phyloP scores from a whole-genome alignment of 2,329 filamentous ascomycete species.

The Paecilomyces sp. region DNA sequence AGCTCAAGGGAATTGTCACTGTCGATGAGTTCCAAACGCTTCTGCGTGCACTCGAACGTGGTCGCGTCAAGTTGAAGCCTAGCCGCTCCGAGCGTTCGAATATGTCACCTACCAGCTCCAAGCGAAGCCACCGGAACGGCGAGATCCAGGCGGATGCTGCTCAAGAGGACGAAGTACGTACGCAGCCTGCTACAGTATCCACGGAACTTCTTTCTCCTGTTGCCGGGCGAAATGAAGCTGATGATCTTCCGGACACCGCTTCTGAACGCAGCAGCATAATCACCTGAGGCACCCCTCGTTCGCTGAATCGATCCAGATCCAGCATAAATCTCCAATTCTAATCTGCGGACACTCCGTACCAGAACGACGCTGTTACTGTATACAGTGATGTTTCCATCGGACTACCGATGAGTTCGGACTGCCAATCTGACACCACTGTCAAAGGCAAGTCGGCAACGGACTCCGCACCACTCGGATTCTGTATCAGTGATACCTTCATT shows the following conservation, averaged over 20 bases:
- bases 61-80: slow-evolving; percentile 26
- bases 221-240: background rate
- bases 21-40: slow-evolving; percentile 25
- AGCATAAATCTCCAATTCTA: background rate
- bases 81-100: slow-evolving; percentile 23
- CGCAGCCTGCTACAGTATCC: slow-evolving; percentile 16
- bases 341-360: background rate
- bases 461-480: background rate
- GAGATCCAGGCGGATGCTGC: slow-evolving; percentile 8
- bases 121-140: slow-evolving; percentile 13
- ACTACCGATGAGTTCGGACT: background rate
- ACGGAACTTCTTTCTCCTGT: slow-evolving; percentile 15
- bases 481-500: background rate
- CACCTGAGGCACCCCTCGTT: background rate
- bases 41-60: slow-evolving; percentile 28
- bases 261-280: slow-evolving; percentile 1
- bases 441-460: background rate
- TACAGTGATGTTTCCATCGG: background rate
- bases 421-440: background rate
- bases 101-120: slow-evolving; percentile 26
- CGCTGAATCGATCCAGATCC: background rate
- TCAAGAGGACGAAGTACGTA: slow-evolving; percentile 13
- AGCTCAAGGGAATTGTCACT: slow-evolving; percentile 28
- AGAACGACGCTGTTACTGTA: background rate
- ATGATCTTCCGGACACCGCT: background rate